phyloP scores from a whole-genome alignment of 768 basidiomycete species.

The Multifurca ochricompacta region DNA sequence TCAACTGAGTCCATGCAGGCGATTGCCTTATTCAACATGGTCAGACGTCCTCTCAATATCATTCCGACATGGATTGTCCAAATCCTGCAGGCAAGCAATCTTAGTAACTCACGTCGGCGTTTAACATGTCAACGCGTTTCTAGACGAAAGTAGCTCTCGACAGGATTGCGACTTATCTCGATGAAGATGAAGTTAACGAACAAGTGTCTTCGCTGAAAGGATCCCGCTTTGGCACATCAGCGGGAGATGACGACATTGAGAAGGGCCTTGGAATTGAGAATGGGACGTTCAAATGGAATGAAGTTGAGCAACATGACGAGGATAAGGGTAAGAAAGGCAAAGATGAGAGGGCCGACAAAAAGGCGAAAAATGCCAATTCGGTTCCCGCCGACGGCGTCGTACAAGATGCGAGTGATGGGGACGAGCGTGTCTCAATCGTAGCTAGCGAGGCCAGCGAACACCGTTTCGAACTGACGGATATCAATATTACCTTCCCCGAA shows the following conservation, averaged over 20 bases:
- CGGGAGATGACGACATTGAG: slow-evolving; percentile 21
- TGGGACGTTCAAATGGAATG: slow-evolving; percentile 52
- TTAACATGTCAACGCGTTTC: background rate
- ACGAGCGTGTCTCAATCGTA: slow-evolving; percentile 21
- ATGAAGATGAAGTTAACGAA: slow-evolving; percentile 54
- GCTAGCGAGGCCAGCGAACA: slow-evolving; percentile 30
- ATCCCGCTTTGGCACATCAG: slow-evolving; percentile 22
- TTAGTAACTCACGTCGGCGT: background rate
- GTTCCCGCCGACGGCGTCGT: background rate
- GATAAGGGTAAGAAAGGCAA: slow-evolving; percentile 24
- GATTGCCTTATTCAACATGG: slow-evolving; percentile 80
- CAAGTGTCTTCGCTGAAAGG: slow-evolving; percentile 53
- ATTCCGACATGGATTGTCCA: slow-evolving; percentile 78
- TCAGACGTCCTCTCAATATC: slow-evolving; percentile 68
- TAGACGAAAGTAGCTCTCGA: slow-evolving; percentile 49
- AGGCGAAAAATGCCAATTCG: slow-evolving; percentile 2
- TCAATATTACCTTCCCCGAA: slow-evolving; percentile 64
- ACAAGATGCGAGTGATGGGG: slow-evolving; percentile 21
- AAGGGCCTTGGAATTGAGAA: slow-evolving; percentile 41
- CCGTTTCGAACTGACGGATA: slow-evolving; percentile 59
- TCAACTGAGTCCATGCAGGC: slow-evolving; percentile 33
- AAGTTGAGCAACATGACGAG: slow-evolving; percentile 33
- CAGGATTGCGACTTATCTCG: slow-evolving; percentile 52
- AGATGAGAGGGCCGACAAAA: slow-evolving; percentile 20
- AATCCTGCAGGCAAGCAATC: slow-evolving; percentile 44